A percentile compares a stretch with the other conserved stretches of the same genome.
Evolutionary conservation across 352 stramenopile genomes (phyloP).

Genomic region (Pythium sukuiense): DNA sequence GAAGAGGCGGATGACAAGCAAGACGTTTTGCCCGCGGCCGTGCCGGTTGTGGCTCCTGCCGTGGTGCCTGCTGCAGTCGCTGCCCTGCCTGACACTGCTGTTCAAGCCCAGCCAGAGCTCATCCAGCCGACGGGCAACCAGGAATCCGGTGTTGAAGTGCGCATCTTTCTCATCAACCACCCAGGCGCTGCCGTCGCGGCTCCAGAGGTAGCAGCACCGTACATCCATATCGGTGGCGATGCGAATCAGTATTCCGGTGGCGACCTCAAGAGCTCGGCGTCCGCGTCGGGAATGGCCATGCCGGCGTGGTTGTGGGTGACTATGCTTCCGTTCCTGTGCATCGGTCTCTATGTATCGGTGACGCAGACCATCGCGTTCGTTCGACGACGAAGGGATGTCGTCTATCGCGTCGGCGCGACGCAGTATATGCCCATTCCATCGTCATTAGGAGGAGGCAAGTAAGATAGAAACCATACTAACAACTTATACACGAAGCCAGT

Average conservation of each 20-base stretch:
- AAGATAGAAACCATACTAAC: neutral
- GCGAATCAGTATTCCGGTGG: slow-evolving; percentile 19
- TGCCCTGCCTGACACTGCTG: neutral
- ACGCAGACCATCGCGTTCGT: slow-evolving; percentile 42
- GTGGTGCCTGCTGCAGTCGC: neutral
- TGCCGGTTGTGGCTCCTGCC: neutral
- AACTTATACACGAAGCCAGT: slow-evolving; percentile 2
- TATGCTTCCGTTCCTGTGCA: slow-evolving; percentile 62
- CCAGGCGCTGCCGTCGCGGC: slow-evolving; percentile 3
- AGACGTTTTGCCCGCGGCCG: neutral
- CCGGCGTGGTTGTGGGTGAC: slow-evolving; percentile 47
- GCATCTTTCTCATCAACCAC: slow-evolving; percentile 30
- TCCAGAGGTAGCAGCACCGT: slow-evolving; percentile 2
- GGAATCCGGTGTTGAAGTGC: slow-evolving; percentile 26
- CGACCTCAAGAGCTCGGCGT: slow-evolving; percentile 24
- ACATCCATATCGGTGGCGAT: slow-evolving; percentile 26
- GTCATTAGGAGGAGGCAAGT: slow-evolving; percentile 25
- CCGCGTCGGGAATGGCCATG: slow-evolving; percentile 25
- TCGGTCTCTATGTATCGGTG: slow-evolving; percentile 57
- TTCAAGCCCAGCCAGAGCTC: slow-evolving; percentile 12
- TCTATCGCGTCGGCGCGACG: slow-evolving; percentile 58
- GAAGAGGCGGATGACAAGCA: neutral
- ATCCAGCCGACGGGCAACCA: slow-evolving; percentile 7
- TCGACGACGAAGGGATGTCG: slow-evolving; percentile 56
- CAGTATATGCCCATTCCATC: slow-evolving; percentile 63